phyloP scores from a whole-genome alignment of 2,329 filamentous ascomycete species.

The Pseudogymnoascus sp. region DNA sequence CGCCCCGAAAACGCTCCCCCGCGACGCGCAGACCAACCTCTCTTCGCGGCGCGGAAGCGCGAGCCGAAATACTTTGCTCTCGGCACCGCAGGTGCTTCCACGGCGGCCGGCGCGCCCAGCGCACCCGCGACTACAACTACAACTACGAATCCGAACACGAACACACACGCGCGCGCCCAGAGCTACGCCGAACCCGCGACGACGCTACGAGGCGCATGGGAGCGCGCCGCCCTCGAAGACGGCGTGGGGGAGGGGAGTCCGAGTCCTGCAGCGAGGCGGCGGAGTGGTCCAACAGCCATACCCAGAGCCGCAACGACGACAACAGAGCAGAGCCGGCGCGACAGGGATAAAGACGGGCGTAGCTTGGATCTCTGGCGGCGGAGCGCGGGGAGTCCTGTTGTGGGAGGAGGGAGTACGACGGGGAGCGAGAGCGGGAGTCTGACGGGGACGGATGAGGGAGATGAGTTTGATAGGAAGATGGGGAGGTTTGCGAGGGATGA shows the following conservation, averaged over 20 bases:
- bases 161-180: neutral
- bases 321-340: neutral
- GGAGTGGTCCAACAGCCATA: neutral
- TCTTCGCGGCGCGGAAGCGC: neutral
- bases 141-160: neutral
- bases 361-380: neutral
- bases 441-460: neutral
- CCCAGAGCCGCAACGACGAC: neutral
- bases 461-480: conserved; percentile 13
- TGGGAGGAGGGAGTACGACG: neutral
- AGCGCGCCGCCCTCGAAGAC: neutral
- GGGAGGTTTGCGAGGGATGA: conserved; percentile 9
- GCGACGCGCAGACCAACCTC: neutral
- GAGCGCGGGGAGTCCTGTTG: neutral
- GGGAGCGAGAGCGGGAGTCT: neutral
- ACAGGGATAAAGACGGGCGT: neutral
- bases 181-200: neutral
- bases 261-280: conserved; percentile 16
- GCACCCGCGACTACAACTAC: neutral
- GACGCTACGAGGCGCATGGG: neutral
- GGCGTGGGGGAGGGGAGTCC: conserved; percentile 16
- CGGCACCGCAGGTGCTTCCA: neutral
- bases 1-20: neutral
- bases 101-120: neutral
- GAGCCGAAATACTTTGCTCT: neutral